These are phyloP conservation scores for Posidonia oceanica DNA, from an alignment of 116 monocot genomes.

Conservation along the genomic window DNA sequence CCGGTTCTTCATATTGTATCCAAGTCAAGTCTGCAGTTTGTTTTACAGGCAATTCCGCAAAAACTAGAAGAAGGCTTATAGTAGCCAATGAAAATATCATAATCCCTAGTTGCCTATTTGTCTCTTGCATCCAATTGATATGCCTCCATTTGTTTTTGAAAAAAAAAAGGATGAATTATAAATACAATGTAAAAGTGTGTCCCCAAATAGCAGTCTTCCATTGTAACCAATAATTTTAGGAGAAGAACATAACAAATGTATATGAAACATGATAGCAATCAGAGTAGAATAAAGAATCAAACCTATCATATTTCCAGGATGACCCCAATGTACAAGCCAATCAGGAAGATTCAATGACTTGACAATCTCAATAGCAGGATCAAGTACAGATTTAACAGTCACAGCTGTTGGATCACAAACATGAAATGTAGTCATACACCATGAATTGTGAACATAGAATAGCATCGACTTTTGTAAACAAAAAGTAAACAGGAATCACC, in stretches of 20 bases:
- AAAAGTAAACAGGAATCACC: neutral
- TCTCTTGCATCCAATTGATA: no score
- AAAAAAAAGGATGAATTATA: no score
- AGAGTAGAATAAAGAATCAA: neutral
- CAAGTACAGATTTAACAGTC: conserved; percentile 49
- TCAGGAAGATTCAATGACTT: conserved; percentile 72
- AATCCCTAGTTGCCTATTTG: no score
- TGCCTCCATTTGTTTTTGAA: no score
- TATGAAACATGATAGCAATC: neutral
- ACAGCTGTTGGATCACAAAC: conserved; percentile 29
- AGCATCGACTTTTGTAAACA: neutral
- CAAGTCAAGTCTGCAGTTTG: neutral
- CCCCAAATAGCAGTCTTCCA: no score
- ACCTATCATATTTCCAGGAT: conserved; percentile 86
- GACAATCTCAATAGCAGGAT: conserved; percentile 70
- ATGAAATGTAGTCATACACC: neutral
- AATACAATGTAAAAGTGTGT: no score
- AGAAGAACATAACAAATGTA: neutral
- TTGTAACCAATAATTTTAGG: no score
- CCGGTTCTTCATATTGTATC: no score
- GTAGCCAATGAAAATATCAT: no score
- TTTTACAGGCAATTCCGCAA: no score
- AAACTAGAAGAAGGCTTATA: no score
- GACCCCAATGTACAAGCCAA: conserved; percentile 97
- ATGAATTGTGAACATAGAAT: neutral